A percentile compares a stretch with the other conserved stretches of the same genome.
These are phyloP conservation scores for Ziziphus jujuba DNA, from an alignment of 306 rosid genomes.

Conservation along the genomic window DNA sequence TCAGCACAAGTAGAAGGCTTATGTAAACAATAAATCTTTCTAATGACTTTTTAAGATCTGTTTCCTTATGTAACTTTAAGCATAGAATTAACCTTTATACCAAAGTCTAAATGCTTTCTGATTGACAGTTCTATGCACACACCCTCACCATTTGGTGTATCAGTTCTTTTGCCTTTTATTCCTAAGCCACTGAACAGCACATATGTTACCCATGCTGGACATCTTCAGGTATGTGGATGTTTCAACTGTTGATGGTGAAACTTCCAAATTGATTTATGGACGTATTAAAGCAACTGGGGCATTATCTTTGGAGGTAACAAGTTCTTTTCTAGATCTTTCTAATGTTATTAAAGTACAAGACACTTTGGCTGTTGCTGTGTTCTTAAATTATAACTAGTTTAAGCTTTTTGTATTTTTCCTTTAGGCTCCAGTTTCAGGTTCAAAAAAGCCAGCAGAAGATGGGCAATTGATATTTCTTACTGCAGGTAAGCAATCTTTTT, in stretches of 20 bases:
- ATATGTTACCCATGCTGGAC: constrained; percentile 12
- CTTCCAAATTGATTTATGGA: constrained; percentile 67
- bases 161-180: constrained; percentile 9
- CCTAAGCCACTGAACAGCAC: constrained; percentile 11
- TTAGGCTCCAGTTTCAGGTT: constrained; percentile 99
- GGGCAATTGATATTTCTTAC: constrained; percentile 95
- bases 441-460: constrained; percentile 96
- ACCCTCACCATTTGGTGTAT: background rate
- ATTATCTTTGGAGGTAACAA: constrained; percentile 73
- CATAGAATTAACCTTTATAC: background rate
- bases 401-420: constrained; percentile 21
- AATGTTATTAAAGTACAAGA: background rate
- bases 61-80: background rate
- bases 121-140: background rate
- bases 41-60: background rate
- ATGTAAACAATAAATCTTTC: background rate
- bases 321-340: constrained; percentile 10
- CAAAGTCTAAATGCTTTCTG: constrained; percentile 4
- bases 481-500: constrained; percentile 55
- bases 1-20: background rate
- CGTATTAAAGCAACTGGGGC: constrained; percentile 79
- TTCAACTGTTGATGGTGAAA: constrained; percentile 83
- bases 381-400: constrained; percentile 4
- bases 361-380: background rate
- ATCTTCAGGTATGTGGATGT: constrained; percentile 83